Evolutionary conservation across 2,329 filamentous ascomycete genomes (phyloP), one percentile per base, ranked within the genome.

Genomic region (Escovopsis sp.): DNA sequence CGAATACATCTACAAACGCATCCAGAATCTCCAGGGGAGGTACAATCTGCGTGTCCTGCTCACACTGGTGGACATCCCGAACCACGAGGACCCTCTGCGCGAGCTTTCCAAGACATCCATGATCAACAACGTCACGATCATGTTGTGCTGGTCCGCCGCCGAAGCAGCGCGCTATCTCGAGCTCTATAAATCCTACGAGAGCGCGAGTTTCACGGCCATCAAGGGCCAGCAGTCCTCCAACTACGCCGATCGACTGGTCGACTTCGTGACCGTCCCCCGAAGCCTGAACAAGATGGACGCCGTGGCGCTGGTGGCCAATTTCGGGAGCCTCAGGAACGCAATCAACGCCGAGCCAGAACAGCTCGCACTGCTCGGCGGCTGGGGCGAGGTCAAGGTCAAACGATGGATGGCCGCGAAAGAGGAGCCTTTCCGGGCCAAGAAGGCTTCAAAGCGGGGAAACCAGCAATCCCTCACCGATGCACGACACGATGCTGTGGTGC

Each of bases 201-300:
- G 94, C 58, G 85, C 88, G 32, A 68, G 62, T 48, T 83, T 87
- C 26, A 77, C 77, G 0, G 82, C 83, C 30, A 96, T 98, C 60
- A 80, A 81, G 45, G 86, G 87, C 10, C 82, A 86, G 51, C 87
- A 94, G 61, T 78, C 84, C 2, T 82, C 80, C 18, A 80, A 77
- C 42, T 96, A 95, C 55, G 77, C 83, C 6, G 88, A 95, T 53
- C 82, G 82, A 45, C 71, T 98, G 45, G 80, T 91, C 8, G 89
- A 95, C 51, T 95, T 98, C 55, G 80, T 95, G 41, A 98, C 91
- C 0, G 80, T 85, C 2, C 89, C 91, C 3, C 70, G 88, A 44
- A 85, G 81, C 48, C 78, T 98, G 57, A 96, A 96, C 64, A 95
- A 94, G 61, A 87, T 87, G 1, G 91, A 98, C 62, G 87, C 91